Base-by-base conservation (phyloP, 139 green algal genomes). In the Micractinium conductrix region DNA sequence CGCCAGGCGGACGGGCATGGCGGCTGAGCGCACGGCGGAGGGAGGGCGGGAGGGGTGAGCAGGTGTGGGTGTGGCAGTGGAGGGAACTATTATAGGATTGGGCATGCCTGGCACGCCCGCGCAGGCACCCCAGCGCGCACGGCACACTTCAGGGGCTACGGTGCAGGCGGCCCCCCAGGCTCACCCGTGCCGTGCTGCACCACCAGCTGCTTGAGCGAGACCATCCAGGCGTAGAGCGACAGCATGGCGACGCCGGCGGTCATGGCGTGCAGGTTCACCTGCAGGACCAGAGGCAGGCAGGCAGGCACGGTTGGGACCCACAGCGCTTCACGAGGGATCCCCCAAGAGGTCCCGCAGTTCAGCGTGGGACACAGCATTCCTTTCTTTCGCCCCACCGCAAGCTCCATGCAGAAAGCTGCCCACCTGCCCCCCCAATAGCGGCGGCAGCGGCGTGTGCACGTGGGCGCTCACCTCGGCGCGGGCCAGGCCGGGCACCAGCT, bases 251-350 rank as follows among this genome's bases (percentile, higher is more conserved):
- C 94, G 17, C 94, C 94, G 2, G 94, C 94, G 17, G 94, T 97
- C 87, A 95, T 93, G 65, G 94, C 94, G 82, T 97, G 94, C 42
- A 97, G 91, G 87, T 96, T 96, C 35, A 97, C n/a, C n/a, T n/a
- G n/a, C n/a, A n/a, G n/a, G n/a, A n/a, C n/a, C n/a, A n/a, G n/a
- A n/a, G n/a, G n/a, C n/a, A n/a, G n/a, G n/a, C n/a, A n/a, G n/a
- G n/a, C n/a, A n/a, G n/a, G n/a, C n/a, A n/a, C n/a, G n/a, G n/a
- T n/a, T n/a, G n/a, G n/a, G n/a, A n/a, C n/a, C n/a, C n/a, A n/a
- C n/a, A n/a, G n/a, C n/a, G n/a, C n/a, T n/a, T n/a, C n/a, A n/a
- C n/a, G n/a, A n/a, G n/a, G n/a, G n/a, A n/a, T n/a, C n/a, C n/a
- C n/a, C n/a, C n/a, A n/a, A n/a, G n/a, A n/a, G n/a, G n/a, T n/a